phyloP scores from a whole-genome alignment of 345 rosid species.

The Eucalyptus cloeziana region DNA sequence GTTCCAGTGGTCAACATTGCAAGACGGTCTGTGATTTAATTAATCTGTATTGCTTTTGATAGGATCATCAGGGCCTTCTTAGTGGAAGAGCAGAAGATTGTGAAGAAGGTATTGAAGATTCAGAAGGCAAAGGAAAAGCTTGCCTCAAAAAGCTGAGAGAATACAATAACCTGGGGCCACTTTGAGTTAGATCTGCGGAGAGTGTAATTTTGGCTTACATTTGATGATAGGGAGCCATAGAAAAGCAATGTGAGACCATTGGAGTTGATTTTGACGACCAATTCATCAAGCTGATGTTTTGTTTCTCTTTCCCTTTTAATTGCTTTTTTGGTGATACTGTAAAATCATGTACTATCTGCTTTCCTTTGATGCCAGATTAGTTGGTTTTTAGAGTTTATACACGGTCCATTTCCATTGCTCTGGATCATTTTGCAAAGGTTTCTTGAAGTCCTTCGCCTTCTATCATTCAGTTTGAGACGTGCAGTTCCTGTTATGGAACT shows the following conservation, averaged over 20 bases:
- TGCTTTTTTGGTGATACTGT: background rate
- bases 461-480: background rate
- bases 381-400: background rate
- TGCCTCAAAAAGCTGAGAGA: conserved; percentile 28
- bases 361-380: background rate
- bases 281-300: background rate
- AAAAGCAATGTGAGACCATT: background rate
- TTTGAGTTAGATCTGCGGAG: background rate
- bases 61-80: conserved; percentile 60
- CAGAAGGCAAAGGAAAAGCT: conserved; percentile 12
- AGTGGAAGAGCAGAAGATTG: conserved; percentile 12
- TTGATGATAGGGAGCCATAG: background rate
- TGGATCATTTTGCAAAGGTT: background rate
- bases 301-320: background rate
- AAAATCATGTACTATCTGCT: background rate
- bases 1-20: background rate
- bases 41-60: background rate
- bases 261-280: conserved; percentile 2
- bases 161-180: background rate
- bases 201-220: background rate
- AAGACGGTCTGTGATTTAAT: background rate
- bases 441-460: background rate
- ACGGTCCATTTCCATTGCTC: background rate
- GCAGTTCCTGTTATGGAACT: background rate
- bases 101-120: background rate